Conservation (phyloP, 23 red algal species). For the Gracilaria gracilis region DNA sequence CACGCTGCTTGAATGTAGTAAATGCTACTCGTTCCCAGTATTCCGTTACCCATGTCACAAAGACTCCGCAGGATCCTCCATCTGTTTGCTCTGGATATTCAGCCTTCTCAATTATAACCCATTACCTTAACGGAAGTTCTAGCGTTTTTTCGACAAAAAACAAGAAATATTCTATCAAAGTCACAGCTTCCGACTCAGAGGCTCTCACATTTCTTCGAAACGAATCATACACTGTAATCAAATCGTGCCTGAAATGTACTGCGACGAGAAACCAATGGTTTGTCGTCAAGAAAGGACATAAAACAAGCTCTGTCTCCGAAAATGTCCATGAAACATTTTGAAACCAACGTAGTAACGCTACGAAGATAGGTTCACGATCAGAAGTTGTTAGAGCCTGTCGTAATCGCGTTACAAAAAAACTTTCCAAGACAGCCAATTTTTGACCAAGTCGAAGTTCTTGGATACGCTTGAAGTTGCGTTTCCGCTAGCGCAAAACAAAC, state of each 20-base stretch:
- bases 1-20: neutral
- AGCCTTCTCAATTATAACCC: neutral
- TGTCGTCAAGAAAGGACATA: neutral
- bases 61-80: neutral
- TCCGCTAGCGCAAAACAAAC: neutral
- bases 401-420: neutral
- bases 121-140: neutral
- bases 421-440: neutral
- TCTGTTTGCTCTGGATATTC: neutral
- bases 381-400: neutral
- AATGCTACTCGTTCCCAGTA: neutral
- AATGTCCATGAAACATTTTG: neutral
- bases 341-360: neutral
- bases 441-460: neutral
- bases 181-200: neutral
- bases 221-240: neutral
- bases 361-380: neutral
- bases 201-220: neutral
- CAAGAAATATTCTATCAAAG: neutral
- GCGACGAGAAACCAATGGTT: neutral
- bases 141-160: neutral
- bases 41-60: neutral
- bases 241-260: neutral
- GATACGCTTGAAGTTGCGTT: neutral
- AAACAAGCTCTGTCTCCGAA: neutral